Evolutionary conservation across 208 protist genomes (phyloP), one percentile per base, ranked within the genome.

Genomic region (Crithidia brevicula): DNA sequence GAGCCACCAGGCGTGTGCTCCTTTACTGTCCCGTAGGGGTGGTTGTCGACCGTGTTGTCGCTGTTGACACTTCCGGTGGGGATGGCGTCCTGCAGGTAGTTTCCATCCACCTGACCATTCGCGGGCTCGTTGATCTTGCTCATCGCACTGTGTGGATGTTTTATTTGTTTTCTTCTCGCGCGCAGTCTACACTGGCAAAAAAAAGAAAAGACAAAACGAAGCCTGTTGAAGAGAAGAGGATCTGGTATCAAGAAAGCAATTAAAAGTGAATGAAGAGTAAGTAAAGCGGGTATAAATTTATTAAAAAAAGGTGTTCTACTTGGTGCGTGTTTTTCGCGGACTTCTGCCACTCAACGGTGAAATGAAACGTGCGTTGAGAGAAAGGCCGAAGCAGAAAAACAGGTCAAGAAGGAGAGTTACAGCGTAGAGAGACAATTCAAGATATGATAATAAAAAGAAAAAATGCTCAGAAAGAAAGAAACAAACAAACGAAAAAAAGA

Each of bases 401-500:
- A 8, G 0, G 1, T 54, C 20, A 34, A n/a, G 18, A 15, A 49
- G 10, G 22, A 49, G 18, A 36, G 20, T 11, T 8, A 42, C 47
- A 25, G 20, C 6, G 46, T 30, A n/a, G 16, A 20, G 42, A n/a
- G 4, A 47, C 7, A n/a, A 10, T 6, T 47, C 10, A 47, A 47
- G 16, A n/a, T 47, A 20, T 47, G 16, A 7, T 23, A n/a, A n/a
- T 6, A 9, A 66, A 36, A 0, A 23, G 27, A 42, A 25, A 6
- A 27, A 63, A 22, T 43, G 23, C 6, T 6, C n/a, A 27, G 10
- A 43, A 34, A 40, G 27, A 45, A 28, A 59, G 23, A 34, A 42
- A 45, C 38, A 43, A 45, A 45, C 53, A 38, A 36, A 59, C 20
- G 8, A 45, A 40, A n/a, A 60, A n/a, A 45, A 31, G 54, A 25